Conservation (phyloP, 345 rosid genomes). For the Citrus mangshanensis region DNA sequence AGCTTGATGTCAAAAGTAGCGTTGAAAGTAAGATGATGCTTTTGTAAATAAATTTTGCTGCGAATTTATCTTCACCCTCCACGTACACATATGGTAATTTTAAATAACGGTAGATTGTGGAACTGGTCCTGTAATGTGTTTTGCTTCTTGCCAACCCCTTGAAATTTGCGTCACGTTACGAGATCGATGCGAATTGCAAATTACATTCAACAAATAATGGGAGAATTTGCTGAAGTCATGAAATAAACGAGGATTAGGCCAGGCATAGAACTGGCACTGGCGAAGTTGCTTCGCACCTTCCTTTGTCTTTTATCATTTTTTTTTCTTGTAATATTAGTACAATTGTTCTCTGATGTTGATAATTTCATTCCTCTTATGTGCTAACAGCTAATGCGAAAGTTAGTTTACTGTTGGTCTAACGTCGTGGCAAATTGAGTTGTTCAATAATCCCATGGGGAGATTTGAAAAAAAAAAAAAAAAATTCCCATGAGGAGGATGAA, state of each 20-base stretch:
- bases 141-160: neutral
- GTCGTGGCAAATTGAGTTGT: no score
- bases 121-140: neutral
- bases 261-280: neutral
- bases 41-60: neutral
- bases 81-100: neutral
- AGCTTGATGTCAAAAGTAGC: neutral
- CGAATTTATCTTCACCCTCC: slow-evolving; percentile 5
- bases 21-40: neutral
- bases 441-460: no score
- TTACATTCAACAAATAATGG: no score
- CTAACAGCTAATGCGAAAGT: no score
- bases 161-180: no score
- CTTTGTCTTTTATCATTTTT: neutral
- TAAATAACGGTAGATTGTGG: neutral
- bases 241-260: neutral
- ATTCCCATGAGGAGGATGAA: no score
- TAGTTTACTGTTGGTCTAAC: no score
- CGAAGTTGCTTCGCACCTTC: slow-evolving; percentile 16
- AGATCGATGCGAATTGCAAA: no score
- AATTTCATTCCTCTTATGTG: neutral
- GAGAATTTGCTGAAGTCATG: neutral
- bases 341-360: neutral
- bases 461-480: no score
- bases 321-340: neutral